Evolutionary conservation across 345 rosid genomes (phyloP).

Genomic region (Dipteronia dyeriana): DNA sequence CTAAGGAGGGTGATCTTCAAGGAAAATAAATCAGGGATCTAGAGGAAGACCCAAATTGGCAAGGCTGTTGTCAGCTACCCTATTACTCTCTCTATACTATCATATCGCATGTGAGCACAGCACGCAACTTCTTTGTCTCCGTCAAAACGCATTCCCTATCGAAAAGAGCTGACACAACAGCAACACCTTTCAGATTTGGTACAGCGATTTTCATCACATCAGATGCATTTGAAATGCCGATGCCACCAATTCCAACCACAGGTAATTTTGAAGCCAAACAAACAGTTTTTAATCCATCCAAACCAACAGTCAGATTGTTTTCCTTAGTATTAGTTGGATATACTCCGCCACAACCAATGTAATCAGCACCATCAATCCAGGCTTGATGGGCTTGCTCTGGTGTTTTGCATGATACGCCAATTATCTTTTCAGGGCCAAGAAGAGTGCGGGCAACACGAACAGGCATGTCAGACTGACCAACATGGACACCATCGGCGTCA

Average conservation of each 20-base stretch:
- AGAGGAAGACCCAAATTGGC: too few species aligned
- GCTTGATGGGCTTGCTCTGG: constrained; percentile 79
- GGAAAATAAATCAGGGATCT: too few species aligned
- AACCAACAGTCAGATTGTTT: constrained; percentile 72
- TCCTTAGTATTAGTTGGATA: constrained; percentile 76
- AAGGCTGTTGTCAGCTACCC: too few species aligned
- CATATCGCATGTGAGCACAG: constrained; percentile 34
- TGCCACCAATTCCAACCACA: constrained; percentile 91
- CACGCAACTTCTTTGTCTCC: constrained; percentile 55
- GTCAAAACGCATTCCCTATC: constrained; percentile 57
- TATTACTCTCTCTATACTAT: too few species aligned
- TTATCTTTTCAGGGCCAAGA: constrained; percentile 87
- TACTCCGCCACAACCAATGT: constrained; percentile 93
- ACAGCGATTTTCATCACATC: constrained; percentile 50
- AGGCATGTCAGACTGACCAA: constrained; percentile 90
- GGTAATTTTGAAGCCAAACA: constrained; percentile 79
- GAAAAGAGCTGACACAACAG: constrained; percentile 78
- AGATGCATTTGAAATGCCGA: constrained; percentile 58
- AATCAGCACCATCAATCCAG: constrained; percentile 86
- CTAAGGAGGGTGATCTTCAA: too few species aligned
- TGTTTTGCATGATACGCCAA: constrained; percentile 90
- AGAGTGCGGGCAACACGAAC: constrained; percentile 56
- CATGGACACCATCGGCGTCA: constrained; percentile 88
- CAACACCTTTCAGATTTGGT: constrained; percentile 78
- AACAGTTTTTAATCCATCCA: constrained; percentile 75